A percentile compares a stretch with the other conserved stretches of the same genome.
Conservation (phyloP, 192 early-diverging fungal genomes). For the Geranomyces michiganensis region DNA sequence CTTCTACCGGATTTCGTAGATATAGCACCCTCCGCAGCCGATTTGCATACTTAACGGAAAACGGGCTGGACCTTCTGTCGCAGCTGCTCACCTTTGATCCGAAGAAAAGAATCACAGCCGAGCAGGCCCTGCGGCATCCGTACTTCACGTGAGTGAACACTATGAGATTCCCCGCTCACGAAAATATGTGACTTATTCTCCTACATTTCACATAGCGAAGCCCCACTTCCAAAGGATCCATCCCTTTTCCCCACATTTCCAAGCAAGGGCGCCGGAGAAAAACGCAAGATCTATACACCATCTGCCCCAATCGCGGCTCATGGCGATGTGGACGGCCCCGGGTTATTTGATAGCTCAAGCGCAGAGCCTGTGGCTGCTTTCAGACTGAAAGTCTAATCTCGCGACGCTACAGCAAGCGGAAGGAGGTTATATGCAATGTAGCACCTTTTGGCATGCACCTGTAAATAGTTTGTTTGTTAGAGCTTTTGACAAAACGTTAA, state of each 20-base stretch:
- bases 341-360: constrained; percentile 22
- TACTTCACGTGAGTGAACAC: constrained; percentile 52
- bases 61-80: constrained; percentile 77
- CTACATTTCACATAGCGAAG: constrained; percentile 52
- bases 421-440: too few species aligned
- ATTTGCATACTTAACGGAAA: constrained; percentile 67
- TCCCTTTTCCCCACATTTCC: constrained; percentile 95
- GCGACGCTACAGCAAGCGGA: too few species aligned
- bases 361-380: constrained; percentile 27
- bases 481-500: too few species aligned
- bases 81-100: constrained; percentile 85
- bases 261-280: constrained; percentile 40
- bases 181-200: background rate
- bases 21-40: constrained; percentile 44
- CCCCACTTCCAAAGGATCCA: constrained; percentile 88
- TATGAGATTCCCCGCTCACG: background rate
- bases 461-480: too few species aligned
- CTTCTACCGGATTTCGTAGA: too few species aligned
- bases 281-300: constrained; percentile 35
- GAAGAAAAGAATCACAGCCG: constrained; percentile 81
- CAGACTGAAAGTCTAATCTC: constrained; percentile 19
- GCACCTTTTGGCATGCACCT: too few species aligned
- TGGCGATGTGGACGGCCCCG: constrained; percentile 6
- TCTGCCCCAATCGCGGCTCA: constrained; percentile 30
- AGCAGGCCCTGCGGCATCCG: constrained; percentile 86